Evolutionary conservation across 805 yeast species (phyloP).

Genomic region (Lipomyces chichibuensis): DNA sequence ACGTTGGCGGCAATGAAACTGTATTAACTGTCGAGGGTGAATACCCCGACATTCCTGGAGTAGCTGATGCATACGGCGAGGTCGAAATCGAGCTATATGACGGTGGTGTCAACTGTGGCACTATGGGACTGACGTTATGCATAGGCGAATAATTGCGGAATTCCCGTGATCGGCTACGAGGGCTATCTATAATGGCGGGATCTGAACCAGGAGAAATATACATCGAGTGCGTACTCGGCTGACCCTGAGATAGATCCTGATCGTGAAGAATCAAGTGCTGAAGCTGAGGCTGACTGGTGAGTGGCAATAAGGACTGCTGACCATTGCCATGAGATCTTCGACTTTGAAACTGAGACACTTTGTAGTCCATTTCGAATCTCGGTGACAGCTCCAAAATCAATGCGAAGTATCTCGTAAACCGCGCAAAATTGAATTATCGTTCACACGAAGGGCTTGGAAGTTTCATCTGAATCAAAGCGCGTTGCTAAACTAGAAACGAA

Average conservation of each 20-base stretch:
- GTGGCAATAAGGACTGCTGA: not conserved
- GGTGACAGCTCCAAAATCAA: not conserved
- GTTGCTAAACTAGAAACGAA: not conserved
- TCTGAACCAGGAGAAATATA: conserved; percentile 13
- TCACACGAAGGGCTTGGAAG: not conserved
- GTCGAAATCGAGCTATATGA: conserved; percentile 5
- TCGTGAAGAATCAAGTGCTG: conserved; percentile 7
- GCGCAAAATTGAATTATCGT: not conserved
- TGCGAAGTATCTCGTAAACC: not conserved
- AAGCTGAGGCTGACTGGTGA: conserved; percentile 8
- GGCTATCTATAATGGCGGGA: conserved; percentile 18
- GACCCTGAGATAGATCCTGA: conserved; percentile 9
- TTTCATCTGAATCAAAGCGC: not conserved
- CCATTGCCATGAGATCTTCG: conserved; percentile 18
- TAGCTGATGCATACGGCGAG: conserved; percentile 13
- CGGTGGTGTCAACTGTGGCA: conserved; percentile 17
- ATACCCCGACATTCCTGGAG: conserved; percentile 6
- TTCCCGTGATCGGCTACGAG: conserved; percentile 21
- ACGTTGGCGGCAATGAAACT: conserved; percentile 12
- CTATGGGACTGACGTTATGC: conserved; percentile 13
- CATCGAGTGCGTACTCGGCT: conserved; percentile 12
- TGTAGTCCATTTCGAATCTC: conserved; percentile 18
- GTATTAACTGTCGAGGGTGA: conserved; percentile 2
- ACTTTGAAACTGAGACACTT: conserved; percentile 17
- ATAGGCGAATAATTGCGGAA: conserved; percentile 24